Base-by-base conservation (phyloP, 2,329 filamentous ascomycete genomes). In the Pseudofabraea citricarpa region DNA sequence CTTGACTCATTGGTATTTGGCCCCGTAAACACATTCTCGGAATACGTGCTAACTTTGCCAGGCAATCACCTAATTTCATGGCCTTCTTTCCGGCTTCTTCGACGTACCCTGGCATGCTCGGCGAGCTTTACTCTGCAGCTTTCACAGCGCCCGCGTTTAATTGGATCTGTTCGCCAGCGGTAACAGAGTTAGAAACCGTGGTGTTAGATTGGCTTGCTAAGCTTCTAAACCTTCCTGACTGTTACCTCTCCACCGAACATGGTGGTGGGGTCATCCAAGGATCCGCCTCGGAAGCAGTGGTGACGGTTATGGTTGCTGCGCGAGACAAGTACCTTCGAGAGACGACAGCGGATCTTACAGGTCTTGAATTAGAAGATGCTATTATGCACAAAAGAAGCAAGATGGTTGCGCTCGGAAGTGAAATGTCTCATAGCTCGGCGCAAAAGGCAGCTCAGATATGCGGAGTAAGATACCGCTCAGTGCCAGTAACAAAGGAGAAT, bases 71-170 rank as follows among this genome's bases (percentile, higher is more conserved):
- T 13, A 90, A 91, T 60, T 97, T 95, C 74, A 88, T 96, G 79
- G 91, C 91, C 35, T 97, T 94, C 73, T 97, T 93, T 67, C 87
- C 91, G 1, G 88, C 88, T 39, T 82, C 80, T 19, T 82, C 83
- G 41, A 87, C 85, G 26, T 96, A 85, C 61, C 90, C 91, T 0
- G 79, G 83, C 21, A 91, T 95, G 64, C 75, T 97, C 9, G 91
- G 89, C 16, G 91, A 97, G 67, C 82, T 97, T 71, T 97, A 95
- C 72, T 88, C 82, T 33, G 83, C 87, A 5, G 85, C 89, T 6
- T 90, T 96, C 67, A 93, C 83, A 10, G 87, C 87, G 13, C 89
- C 91, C 1, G 89, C 89, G 29, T 97, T 97, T 74, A 97, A 97
- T 67, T 97, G 91, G 91, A 82, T 96, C 51, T 96, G 91, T 67